Conservation (phyloP, 2,329 filamentous ascomycete genomes). For the Ophiostoma australiae region DNA sequence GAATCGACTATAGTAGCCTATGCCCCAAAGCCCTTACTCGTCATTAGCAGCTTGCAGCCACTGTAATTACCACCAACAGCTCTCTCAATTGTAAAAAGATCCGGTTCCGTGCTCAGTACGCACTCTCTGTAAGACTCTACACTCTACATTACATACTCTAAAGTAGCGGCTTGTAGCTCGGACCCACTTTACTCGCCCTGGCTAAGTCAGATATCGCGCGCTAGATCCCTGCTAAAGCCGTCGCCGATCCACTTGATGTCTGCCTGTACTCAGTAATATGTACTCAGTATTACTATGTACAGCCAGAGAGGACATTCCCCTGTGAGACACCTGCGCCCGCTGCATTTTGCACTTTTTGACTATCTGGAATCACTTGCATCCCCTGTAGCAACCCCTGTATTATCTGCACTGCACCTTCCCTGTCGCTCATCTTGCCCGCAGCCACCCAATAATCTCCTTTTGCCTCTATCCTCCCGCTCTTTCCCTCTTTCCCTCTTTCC, state of each 20-base stretch:
- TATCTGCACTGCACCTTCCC: conserved; percentile 16
- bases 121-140: background rate
- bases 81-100: background rate
- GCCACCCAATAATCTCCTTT: conserved; percentile 22
- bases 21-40: too few species aligned
- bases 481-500: background rate
- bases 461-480: background rate
- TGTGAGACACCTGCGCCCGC: background rate
- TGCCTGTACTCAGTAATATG: background rate
- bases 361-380: background rate
- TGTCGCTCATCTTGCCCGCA: conserved; percentile 22
- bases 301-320: background rate
- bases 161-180: background rate
- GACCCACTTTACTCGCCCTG: conserved; percentile 16
- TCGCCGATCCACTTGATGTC: background rate
- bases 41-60: background rate
- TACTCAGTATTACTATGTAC: background rate
- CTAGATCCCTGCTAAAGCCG: conserved; percentile 16
- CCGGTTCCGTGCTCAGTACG: background rate
- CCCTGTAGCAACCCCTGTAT: background rate
- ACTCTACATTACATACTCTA: background rate
- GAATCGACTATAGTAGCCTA: background rate
- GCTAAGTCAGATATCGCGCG: conserved; percentile 18
- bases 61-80: background rate
- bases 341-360: background rate